Evolutionary conservation across 2,329 filamentous ascomycete species (phyloP), one percentile per base, ranked within the genome.

Genomic region (Calonectria crousiana): DNA sequence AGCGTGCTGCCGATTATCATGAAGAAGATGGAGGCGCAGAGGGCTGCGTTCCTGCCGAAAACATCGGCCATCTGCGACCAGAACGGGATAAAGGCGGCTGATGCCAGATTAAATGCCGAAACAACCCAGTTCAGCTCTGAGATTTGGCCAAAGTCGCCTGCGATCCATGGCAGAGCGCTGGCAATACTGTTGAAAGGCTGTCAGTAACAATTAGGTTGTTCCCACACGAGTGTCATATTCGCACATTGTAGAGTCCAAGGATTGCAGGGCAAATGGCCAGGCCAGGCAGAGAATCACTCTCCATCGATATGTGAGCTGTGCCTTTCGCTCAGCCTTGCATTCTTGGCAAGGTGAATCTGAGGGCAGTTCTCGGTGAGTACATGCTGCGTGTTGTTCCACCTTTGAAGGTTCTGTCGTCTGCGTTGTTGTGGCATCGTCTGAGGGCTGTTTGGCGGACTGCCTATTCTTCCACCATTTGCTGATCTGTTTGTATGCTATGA

Each of bases 91-190:
- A 93, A 94, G 1, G 92, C 89, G 1, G 92, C 92, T 0, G 91
- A 90, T 0, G 92, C 92, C 18, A 95, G 85, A 67, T 92, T 94
- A 83, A 93, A 94, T 9, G 92, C 87, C 0, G 92, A 92, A 23
- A 94, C 90, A 79, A 95, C 93, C 92, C 92, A 94, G 79, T 93
- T 93, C 2, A 93, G 86, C 77, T 92, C 89, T 23, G 89, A 87
- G 6, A 91, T 80, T 79, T 91, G 81, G 74, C 87, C 88, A 81
- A 94, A 94, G 79, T 94, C 90, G 0, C 88, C 86, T 4, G 92
- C 92, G 62, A 94, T 94, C 76, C 88, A 91, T 0, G 84, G 84
- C 28, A 85, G 74, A 4, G 84, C 84, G 36, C 83, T 84, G 6
- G 84, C 83, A 41, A 85, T 82, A 16, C 83, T 84, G 4, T 62